phyloP scores from a whole-genome alignment of 1,139 yeast genomes.

The Kodamaea alishanica region DNA sequence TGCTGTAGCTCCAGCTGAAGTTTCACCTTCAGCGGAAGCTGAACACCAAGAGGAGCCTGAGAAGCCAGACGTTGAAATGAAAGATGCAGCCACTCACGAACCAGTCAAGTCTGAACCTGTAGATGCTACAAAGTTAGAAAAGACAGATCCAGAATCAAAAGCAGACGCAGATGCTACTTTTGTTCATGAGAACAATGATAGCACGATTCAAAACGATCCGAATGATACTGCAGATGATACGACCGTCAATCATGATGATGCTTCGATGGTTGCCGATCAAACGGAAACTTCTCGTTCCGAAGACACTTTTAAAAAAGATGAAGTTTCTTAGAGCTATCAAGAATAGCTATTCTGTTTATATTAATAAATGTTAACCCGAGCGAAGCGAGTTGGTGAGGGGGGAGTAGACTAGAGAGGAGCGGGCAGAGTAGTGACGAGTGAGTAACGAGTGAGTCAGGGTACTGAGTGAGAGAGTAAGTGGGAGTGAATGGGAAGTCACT shows the following conservation, averaged over 20 bases:
- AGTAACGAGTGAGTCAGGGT: no score
- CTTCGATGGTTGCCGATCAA: constrained; percentile 23
- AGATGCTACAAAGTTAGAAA: neutral
- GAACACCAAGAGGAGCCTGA: no score
- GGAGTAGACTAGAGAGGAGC: no score
- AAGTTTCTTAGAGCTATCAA: constrained; percentile 1
- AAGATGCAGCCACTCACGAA: constrained; percentile 5
- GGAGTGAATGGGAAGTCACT: no score
- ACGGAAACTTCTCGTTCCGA: constrained; percentile 8
- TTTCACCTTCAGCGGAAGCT: no score
- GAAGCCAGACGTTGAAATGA: constrained; percentile 9
- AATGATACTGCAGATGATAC: constrained; percentile 44
- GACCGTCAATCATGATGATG: constrained; percentile 32
- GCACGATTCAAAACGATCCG: constrained; percentile 43
- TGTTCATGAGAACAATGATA: constrained; percentile 39
- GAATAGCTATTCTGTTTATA: constrained; percentile 1
- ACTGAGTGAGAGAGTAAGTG: no score
- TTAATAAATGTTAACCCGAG: constrained; percentile 1
- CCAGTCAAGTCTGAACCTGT: neutral
- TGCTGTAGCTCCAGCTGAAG: neutral
- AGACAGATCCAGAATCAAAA: constrained; percentile 1
- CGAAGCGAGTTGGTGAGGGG: no score
- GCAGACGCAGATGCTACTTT: constrained; percentile 38
- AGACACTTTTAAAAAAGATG: constrained; percentile 7
- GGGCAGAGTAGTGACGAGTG: no score